Evolutionary conservation across 345 rosid genomes (phyloP).

Genomic region (Brassica juncea): DNA sequence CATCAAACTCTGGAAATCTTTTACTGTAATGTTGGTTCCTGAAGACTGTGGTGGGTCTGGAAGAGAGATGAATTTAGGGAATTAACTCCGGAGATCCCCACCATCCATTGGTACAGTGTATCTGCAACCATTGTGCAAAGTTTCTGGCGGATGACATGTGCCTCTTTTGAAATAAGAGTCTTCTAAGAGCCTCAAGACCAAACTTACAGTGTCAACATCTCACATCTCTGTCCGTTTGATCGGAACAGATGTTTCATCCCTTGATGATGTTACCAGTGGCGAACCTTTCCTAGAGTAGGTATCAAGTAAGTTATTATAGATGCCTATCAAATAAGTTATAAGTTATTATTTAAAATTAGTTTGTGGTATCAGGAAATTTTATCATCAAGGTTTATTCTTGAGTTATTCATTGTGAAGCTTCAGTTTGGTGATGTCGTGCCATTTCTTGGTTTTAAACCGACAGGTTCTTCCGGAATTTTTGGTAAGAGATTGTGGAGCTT

Average conservation of each 20-base stretch:
- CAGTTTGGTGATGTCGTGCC: no score
- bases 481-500: no score
- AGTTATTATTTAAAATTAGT: no score
- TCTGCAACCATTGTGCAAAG: conserved; percentile 59
- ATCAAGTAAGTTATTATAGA: not conserved
- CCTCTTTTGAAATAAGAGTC: conserved; percentile 74
- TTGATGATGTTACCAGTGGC: conserved; percentile 41
- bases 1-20: conserved; percentile 51
- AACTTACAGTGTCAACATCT: conserved; percentile 48
- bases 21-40: conserved; percentile 37
- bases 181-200: conserved; percentile 71
- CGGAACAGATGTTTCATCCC: conserved; percentile 45
- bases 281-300: conserved; percentile 55
- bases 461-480: no score
- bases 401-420: no score
- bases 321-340: no score
- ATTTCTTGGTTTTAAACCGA: no score
- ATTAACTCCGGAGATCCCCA: conserved; percentile 34
- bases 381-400: no score
- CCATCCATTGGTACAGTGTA: conserved; percentile 57
- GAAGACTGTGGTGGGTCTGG: conserved; percentile 43
- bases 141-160: conserved; percentile 56
- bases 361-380: no score
- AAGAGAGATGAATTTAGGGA: conserved; percentile 39
- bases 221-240: conserved; percentile 44